Base-by-base conservation (phyloP, 768 basidiomycete genomes). In the Termitomyces sp. region DNA sequence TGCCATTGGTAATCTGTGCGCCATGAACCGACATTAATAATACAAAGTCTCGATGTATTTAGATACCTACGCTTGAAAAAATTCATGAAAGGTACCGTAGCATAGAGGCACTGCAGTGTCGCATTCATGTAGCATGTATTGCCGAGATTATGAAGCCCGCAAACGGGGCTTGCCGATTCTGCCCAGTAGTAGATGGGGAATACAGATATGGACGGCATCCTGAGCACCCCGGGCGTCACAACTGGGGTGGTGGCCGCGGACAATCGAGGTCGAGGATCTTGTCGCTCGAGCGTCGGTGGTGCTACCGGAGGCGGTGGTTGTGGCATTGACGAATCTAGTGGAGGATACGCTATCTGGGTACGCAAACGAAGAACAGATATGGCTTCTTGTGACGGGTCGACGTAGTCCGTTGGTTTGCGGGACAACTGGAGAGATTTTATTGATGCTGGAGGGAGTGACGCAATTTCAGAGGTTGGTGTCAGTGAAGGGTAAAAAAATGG, bases 111-210 rank as follows among this genome's bases (percentile, higher is more conserved):
- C 72, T 99, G 97, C 16, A 99, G 84, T 6, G 94, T 95, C 33
- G 97, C 92, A 71, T 98, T 98, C 94, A 98, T 98, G 70, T 98
- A 99, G 71, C 97, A 99, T 8, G 97, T 99, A 71, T 98, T 98
- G 18, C 91, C 88, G 61, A 98, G 69, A 70, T 99, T 99, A 82
- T 95, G 95, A 69, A 99, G 71, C 4, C 96, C 96, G 0, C 87
- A 85, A 20, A 85, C 86, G 26, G 88, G 89, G 56, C 95, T 85
- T 61, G 88, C 83, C 43, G 84, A 77, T 69, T 95, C 91, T 14
- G 80, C 73, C 95, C 95, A 98, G 71, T 90, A 95, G 5, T 79
- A 79, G 23, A 93, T 86, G 4, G 91, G 89, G 68, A 91, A 95
- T 49, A 88, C 85, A 50, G 47, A 33, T 26, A 8, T 55, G n/a